Evolutionary conservation across 164 flowering plant species (phyloP).

Genomic region (Liriodendron chinense): DNA sequence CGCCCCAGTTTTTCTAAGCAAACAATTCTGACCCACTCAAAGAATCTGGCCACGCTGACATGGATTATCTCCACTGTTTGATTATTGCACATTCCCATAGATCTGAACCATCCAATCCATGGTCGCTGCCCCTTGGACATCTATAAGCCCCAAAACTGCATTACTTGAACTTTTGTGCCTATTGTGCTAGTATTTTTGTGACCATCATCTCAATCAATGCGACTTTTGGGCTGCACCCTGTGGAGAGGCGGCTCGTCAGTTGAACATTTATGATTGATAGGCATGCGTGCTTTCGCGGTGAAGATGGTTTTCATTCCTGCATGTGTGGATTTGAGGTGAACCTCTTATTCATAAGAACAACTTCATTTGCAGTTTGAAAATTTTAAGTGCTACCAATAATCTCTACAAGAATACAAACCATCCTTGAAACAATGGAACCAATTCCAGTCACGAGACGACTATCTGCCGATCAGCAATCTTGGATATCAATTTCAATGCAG

Average conservation of each 20-base stretch:
- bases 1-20: too few species aligned
- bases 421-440: slow-evolving; percentile 60
- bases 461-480: slow-evolving; percentile 37
- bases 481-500: slow-evolving; percentile 48
- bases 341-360: neutral
- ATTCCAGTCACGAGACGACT: slow-evolving; percentile 57
- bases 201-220: neutral
- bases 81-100: too few species aligned
- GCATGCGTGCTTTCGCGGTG: neutral
- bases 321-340: neutral
- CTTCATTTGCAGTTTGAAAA: neutral
- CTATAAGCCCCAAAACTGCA: too few species aligned
- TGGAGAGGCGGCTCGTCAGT: neutral
- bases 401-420: slow-evolving; percentile 56
- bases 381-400: slow-evolving; percentile 41
- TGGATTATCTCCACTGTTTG: too few species aligned
- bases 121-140: too few species aligned
- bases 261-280: neutral
- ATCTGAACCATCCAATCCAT: too few species aligned
- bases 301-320: too few species aligned
- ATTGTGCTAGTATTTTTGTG: neutral
- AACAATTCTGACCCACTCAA: too few species aligned
- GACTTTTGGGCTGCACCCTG: neutral
- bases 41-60: too few species aligned
- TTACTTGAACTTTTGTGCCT: neutral